These are phyloP conservation scores for Fraxinus excelsior DNA, from an alignment of 257 asterid species.

Conservation along the genomic window DNA sequence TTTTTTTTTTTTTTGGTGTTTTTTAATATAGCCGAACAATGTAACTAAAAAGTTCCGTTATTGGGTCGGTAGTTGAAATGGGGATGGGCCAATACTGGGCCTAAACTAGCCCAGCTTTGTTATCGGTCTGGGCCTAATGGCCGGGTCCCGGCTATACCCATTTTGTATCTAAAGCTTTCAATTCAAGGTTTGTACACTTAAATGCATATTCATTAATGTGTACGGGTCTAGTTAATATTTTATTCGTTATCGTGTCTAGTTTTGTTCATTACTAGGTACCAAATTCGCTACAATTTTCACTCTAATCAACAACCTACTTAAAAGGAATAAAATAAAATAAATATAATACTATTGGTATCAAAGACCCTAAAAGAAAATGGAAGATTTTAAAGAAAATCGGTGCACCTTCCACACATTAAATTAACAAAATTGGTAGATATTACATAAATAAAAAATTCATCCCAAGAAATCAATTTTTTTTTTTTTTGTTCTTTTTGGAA, in stretches of 20 bases:
- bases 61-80: no score
- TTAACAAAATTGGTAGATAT: background rate
- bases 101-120: background rate
- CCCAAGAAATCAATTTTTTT: background rate
- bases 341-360: background rate
- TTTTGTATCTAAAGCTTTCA: background rate
- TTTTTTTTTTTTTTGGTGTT: no score
- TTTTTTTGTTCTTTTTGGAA: background rate
- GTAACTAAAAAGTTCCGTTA: no score
- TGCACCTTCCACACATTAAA: background rate
- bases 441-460: background rate
- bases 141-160: rapidly evolving
- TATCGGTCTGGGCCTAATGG: background rate
- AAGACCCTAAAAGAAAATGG: background rate
- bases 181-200: no score
- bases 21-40: no score
- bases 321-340: background rate
- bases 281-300: background rate
- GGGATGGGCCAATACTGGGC: background rate
- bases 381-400: background rate
- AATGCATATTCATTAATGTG: no score
- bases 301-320: background rate
- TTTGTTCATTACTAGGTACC: background rate
- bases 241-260: no score
- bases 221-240: no score